Conservation (phyloP, 495 filamentous ascomycete genomes). For the Xylaria bambusicola region DNA sequence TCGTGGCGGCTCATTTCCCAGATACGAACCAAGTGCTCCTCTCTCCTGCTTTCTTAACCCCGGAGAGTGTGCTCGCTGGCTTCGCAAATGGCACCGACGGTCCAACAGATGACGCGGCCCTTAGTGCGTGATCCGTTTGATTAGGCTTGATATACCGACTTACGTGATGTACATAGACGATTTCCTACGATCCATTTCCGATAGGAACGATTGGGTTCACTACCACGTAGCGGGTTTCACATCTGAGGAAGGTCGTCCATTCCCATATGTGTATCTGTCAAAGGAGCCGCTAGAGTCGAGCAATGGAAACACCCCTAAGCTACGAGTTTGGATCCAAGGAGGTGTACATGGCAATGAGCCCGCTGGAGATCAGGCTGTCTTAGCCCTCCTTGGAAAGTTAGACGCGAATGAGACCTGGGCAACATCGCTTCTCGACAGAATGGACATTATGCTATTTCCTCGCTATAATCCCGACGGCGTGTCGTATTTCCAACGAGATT, state of each 20-base stretch:
- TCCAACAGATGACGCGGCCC: slow-evolving; percentile 27
- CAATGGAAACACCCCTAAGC: slow-evolving; percentile 14
- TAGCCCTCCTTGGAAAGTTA: slow-evolving; percentile 32
- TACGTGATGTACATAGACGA: slow-evolving; percentile 15
- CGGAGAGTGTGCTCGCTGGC: slow-evolving; percentile 19
- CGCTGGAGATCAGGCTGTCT: slow-evolving; percentile 29
- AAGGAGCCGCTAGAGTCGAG: neutral
- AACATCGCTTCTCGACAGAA: slow-evolving; percentile 18
- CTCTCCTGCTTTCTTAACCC: slow-evolving; percentile 29
- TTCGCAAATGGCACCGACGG: slow-evolving; percentile 31
- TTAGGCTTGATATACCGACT: neutral
- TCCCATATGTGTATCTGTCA: slow-evolving; percentile 30
- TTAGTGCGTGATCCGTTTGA: slow-evolving; percentile 20
- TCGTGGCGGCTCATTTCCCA: slow-evolving; percentile 31
- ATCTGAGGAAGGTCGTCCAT: slow-evolving; percentile 31
- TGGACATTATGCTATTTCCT: slow-evolving; percentile 30
- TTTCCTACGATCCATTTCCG: slow-evolving; percentile 25
- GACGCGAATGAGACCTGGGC: slow-evolving; percentile 25
- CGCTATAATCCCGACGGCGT: slow-evolving; percentile 35
- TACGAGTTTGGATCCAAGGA: slow-evolving; percentile 34
- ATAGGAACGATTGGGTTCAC: slow-evolving; percentile 24
- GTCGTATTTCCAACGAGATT: slow-evolving; percentile 35
- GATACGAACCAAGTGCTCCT: slow-evolving; percentile 27
- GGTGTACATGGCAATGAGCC: slow-evolving; percentile 36
- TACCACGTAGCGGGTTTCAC: slow-evolving; percentile 29